Evolutionary conservation across 306 rosid genomes (phyloP), one percentile per base, ranked within the genome.

Genomic region (Rosa lucieae): DNA sequence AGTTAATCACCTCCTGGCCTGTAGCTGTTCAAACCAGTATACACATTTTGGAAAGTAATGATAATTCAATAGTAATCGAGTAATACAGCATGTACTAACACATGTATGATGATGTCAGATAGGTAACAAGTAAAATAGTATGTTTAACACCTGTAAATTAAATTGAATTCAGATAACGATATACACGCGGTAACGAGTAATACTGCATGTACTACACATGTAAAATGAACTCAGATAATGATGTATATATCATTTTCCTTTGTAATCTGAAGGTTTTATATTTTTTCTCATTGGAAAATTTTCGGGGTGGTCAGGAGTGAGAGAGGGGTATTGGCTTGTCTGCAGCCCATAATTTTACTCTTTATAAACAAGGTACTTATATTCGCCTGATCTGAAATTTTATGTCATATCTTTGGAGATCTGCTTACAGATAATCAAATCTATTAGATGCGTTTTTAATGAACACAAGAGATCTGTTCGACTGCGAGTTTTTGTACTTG

Each of bases 331-430:
- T 1, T 20, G 67, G 51, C 14, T 5, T 21, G 18, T 32, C 17
- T 14, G 55, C 70, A 43, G 15, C 20, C 21, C 53, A 39, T 58
- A 1, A 20, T 6, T 59, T 53, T 40, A 39, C 67, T 73, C 35
- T 72, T 72, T 52, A n/a, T 39, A 74, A 72, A 35, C 47, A 52
- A 52, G 26, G 65, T 72, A 72, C 29, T 26, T 29, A 72, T 52
- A 39, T 39, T 43, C 14, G 0, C 40, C 11, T 15, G 5, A 23
- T 17, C 55, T 42, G 43, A 21, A 10, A 14, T 73, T 53, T n/a
- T 75, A 44, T 43, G 59, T 23, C 42, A 43, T 52, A 7, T 43
- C 58, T 17, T 26, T 17, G 47, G 29, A 59, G 15, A 43, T 26
- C 26, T 43, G 5, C 29, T 26, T 59, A 11, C 1, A 18, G 71